A percentile compares a stretch with the other conserved stretches of the same genome.
Conservation (phyloP, 208 protist genomes). For the Herpetomonas tarakana region DNA sequence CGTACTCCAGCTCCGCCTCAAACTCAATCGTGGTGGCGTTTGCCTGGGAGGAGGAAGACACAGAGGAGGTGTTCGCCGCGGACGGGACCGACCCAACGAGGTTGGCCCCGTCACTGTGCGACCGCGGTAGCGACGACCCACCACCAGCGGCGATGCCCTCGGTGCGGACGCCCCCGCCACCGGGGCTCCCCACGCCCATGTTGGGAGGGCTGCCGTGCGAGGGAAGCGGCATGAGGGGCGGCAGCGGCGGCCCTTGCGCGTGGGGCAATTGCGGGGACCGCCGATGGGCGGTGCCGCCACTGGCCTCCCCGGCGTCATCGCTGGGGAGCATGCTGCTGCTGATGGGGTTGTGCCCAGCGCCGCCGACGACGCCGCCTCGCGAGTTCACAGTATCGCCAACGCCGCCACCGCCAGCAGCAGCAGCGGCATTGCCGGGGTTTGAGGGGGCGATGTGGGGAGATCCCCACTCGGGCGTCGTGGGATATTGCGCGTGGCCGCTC, state of each 20-base stretch:
- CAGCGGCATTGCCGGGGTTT: background rate
- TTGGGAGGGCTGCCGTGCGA: background rate
- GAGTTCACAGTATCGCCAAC: background rate
- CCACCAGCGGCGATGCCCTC: background rate
- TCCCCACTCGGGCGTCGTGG: background rate
- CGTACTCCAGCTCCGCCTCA: slow-evolving; percentile 82
- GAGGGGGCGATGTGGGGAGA: background rate
- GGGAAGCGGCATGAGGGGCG: no score
- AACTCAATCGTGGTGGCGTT: slow-evolving; percentile 38
- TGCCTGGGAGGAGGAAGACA: background rate
- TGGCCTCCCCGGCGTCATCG: no score
- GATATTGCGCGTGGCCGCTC: background rate
- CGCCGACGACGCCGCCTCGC: background rate
- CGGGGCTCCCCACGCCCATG: background rate
- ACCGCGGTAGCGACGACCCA: no score
- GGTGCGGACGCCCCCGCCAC: background rate
- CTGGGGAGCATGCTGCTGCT: background rate
- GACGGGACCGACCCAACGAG: background rate
- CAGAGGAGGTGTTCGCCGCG: background rate
- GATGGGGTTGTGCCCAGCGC: background rate
- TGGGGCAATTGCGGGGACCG: no score
- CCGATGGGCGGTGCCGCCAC: background rate
- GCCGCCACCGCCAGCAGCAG: background rate
- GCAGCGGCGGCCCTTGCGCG: no score
- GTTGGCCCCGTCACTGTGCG: background rate